A percentile compares a stretch with the other conserved stretches of the same genome.
Conservation (phyloP, 1,284 basidiomycete genomes). For the Peniophora sp. region DNA sequence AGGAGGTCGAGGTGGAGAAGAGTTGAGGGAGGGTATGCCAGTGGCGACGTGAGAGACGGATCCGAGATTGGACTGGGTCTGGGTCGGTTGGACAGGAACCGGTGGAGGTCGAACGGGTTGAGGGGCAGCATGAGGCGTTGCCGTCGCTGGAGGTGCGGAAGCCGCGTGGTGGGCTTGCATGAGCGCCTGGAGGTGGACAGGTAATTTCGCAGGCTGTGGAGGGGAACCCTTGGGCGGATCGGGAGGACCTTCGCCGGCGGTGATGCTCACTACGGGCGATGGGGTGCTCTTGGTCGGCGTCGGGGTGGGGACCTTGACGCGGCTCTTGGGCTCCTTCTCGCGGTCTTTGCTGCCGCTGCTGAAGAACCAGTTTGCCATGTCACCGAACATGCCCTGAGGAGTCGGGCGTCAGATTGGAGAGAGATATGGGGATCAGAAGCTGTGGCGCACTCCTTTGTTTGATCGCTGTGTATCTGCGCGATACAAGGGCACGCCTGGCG, state of each 20-base stretch:
- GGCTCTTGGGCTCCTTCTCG: neutral
- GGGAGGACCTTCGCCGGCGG: slow-evolving; percentile 10
- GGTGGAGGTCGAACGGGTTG: neutral
- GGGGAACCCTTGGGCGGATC: neutral
- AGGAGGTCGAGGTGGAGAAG: neutral
- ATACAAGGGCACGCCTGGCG: no score
- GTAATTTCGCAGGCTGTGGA: neutral
- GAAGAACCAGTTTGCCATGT: neutral
- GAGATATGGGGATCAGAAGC: no score
- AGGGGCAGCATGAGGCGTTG: neutral
- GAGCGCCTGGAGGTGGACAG: neutral
- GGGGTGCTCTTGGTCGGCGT: neutral
- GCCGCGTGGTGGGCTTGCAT: neutral
- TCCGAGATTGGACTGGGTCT: neutral
- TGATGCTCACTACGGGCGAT: slow-evolving; percentile 10
- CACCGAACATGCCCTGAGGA: neutral
- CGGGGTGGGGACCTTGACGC: neutral
- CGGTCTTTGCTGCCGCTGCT: neutral
- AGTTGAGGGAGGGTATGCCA: neutral
- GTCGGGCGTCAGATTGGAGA: no score
- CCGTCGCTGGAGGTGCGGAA: neutral
- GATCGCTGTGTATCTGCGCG: no score
- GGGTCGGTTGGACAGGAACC: neutral
- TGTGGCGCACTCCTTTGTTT: no score
- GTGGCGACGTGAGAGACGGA: neutral